These are phyloP conservation scores for Chlorella vulgaris DNA, from an alignment of 139 green algal genomes.

Conservation along the genomic window DNA sequence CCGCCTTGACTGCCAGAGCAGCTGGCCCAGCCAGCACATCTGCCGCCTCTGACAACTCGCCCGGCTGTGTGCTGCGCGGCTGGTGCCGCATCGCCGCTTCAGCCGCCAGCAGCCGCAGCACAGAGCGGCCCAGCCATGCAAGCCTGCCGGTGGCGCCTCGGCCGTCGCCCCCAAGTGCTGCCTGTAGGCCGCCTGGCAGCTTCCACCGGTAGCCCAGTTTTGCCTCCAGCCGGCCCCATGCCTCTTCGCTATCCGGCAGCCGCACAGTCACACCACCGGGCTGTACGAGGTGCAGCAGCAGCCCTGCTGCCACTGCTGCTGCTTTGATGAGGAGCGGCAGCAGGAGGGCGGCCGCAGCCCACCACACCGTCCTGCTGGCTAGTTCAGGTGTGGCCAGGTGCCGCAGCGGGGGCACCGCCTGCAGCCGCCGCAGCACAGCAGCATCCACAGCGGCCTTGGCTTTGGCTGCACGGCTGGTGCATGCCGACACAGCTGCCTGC, in stretches of 20 bases:
- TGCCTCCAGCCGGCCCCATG: neutral
- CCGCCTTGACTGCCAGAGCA: neutral
- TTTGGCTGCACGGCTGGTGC: neutral
- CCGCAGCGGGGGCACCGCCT: neutral
- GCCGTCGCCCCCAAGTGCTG: neutral
- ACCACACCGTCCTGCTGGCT: slow-evolving; percentile 1
- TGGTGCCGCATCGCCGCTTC: slow-evolving; percentile 9
- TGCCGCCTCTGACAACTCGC: neutral
- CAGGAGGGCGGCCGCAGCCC: neutral
- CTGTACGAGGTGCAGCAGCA: slow-evolving; percentile 3
- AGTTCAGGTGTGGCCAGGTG: neutral
- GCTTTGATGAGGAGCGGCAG: neutral
- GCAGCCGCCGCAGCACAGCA: slow-evolving; percentile 17
- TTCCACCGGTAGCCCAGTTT: slow-evolving; percentile 1
- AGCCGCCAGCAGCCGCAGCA: slow-evolving; percentile 21
- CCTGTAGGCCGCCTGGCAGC: neutral
- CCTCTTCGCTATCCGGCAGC: neutral
- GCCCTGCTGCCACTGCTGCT: neutral
- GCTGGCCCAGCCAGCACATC: slow-evolving; percentile 6
- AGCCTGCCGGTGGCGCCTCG: slow-evolving; percentile 19
- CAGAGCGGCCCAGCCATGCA: slow-evolving; percentile 26
- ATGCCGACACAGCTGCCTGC: neutral
- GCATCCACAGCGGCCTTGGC: slow-evolving; percentile 13
- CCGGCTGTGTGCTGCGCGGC: neutral
- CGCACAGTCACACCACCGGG: neutral